These are phyloP conservation scores for Schizophyllum amplum DNA, from an alignment of 1,284 basidiomycete genomes.

Conservation along the genomic window DNA sequence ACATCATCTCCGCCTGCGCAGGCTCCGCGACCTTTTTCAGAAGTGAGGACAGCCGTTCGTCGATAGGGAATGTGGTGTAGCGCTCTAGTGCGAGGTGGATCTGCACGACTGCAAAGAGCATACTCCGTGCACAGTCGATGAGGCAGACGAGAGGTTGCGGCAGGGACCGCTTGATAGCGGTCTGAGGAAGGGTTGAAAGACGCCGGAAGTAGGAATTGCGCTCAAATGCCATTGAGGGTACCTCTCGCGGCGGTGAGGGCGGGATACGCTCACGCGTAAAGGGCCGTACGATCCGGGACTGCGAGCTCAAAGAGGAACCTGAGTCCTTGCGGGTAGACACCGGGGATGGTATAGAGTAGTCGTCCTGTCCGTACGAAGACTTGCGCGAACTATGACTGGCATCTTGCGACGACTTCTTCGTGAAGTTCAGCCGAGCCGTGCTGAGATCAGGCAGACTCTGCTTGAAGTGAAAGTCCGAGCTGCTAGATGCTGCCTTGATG, in stretches of 20 bases:
- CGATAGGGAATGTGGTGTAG: slow-evolving; percentile 80
- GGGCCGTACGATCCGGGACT: slow-evolving; percentile 17
- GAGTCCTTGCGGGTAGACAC: slow-evolving; percentile 37
- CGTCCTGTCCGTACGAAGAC: slow-evolving; percentile 18
- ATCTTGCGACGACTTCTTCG: slow-evolving; percentile 16
- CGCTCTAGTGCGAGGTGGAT: slow-evolving; percentile 87
- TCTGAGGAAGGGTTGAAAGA: slow-evolving; percentile 64
- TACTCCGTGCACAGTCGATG: slow-evolving; percentile 84
- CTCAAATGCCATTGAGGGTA: slow-evolving; percentile 62
- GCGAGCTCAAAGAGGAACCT: slow-evolving; percentile 30
- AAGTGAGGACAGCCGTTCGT: slow-evolving; percentile 80
- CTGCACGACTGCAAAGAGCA: slow-evolving; percentile 90
- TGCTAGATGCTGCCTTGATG: slow-evolving; percentile 50
- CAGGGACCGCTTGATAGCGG: slow-evolving; percentile 61
- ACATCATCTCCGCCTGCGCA: slow-evolving; percentile 75
- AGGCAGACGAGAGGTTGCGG: slow-evolving; percentile 69
- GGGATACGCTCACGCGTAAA: slow-evolving; percentile 26
- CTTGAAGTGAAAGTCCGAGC: slow-evolving; percentile 44
- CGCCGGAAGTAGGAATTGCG: slow-evolving; percentile 92
- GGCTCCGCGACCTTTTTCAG: slow-evolving; percentile 82
- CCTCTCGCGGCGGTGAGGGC: slow-evolving; percentile 22
- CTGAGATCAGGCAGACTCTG: slow-evolving; percentile 87
- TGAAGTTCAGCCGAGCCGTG: slow-evolving; percentile 38
- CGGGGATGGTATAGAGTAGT: slow-evolving; percentile 34
- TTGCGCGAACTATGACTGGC: neutral